Conservation (phyloP, 2,329 filamentous ascomycete species). For the Colletotrichum magnum region DNA sequence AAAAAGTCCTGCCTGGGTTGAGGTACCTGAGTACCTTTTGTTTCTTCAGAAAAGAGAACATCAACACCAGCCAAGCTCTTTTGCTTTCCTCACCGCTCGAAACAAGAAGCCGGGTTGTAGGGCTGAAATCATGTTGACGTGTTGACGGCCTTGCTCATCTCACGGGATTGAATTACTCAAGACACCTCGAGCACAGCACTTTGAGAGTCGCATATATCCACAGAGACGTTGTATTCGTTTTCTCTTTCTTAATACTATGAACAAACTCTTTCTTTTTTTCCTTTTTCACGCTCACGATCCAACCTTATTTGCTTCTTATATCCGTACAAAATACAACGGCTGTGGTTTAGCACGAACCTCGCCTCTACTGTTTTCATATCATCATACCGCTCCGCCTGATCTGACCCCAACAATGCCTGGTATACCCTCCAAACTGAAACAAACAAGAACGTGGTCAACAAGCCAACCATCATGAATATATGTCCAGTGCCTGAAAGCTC, state of each 20-base stretch:
- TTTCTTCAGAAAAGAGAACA: too few relatives aligned
- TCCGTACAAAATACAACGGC: conserved; percentile 28
- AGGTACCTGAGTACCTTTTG: too few relatives aligned
- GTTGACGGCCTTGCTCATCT: conserved; percentile 9
- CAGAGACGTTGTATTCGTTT: too few relatives aligned
- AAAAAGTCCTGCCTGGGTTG: too few relatives aligned
- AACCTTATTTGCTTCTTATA: conserved; percentile 1
- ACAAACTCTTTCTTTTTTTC: conserved; percentile 2
- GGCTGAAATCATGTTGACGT: conserved; percentile 38
- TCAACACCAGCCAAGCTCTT: background rate
- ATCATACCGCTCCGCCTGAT: conserved; percentile 29
- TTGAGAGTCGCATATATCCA: background rate
- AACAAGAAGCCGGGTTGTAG: conserved; percentile 10
- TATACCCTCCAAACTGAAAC: conserved; percentile 36
- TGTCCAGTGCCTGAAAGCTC: conserved; percentile 29
- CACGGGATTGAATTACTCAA: too few relatives aligned
- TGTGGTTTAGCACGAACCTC: conserved; percentile 11
- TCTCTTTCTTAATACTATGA: background rate
- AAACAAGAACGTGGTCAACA: conserved; percentile 25
- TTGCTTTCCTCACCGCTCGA: background rate
- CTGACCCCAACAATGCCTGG: conserved; percentile 32
- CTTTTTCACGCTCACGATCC: conserved; percentile 9
- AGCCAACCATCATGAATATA: conserved; percentile 23
- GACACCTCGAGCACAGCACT: too few relatives aligned
- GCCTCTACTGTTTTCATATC: conserved; percentile 35